These are phyloP conservation scores for Cystobasidium ongulense DNA, from an alignment of 768 basidiomycete genomes.

Conservation along the genomic window DNA sequence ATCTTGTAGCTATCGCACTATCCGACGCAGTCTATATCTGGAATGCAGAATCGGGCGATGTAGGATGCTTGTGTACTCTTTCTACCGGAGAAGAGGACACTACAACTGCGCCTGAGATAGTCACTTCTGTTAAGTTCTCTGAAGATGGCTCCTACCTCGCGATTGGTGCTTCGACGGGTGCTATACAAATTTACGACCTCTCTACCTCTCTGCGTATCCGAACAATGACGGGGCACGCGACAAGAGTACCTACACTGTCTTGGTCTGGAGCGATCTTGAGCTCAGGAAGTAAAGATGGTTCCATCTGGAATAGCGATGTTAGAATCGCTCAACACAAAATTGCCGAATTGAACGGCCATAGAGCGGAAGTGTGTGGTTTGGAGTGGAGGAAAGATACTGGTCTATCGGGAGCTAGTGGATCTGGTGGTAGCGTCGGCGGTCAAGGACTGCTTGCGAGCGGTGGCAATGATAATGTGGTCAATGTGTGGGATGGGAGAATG, in stretches of 20 bases:
- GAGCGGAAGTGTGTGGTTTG: conserved; percentile 84
- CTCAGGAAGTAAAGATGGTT: conserved; percentile 84
- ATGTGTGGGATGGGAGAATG: conserved; percentile 82
- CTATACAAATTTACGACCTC: conserved; percentile 92
- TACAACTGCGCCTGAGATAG: not conserved
- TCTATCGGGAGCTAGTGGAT: conserved; percentile 12
- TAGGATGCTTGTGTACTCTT: conserved; percentile 46
- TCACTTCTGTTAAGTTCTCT: conserved; percentile 45
- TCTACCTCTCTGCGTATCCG: conserved; percentile 68
- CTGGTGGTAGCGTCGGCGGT: conserved; percentile 36
- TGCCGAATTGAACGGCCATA: conserved; percentile 79
- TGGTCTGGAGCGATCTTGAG: conserved; percentile 77
- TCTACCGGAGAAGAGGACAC: conserved; percentile 43
- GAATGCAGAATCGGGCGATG: conserved; percentile 80
- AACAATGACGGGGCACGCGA: conserved; percentile 81
- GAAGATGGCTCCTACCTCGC: conserved; percentile 60
- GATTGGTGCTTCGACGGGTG: conserved; percentile 68
- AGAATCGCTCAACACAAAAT: conserved; percentile 78
- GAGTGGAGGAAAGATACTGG: conserved; percentile 74
- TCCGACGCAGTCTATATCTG: conserved; percentile 82
- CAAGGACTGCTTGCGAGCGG: conserved; percentile 70
- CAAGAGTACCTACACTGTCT: conserved; percentile 70
- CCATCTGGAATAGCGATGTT: conserved; percentile 95
- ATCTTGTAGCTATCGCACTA: conserved; percentile 81
- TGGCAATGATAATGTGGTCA: conserved; percentile 95